These are phyloP conservation scores for Brassica juncea DNA, from an alignment of 345 rosid genomes.

Conservation along the genomic window DNA sequence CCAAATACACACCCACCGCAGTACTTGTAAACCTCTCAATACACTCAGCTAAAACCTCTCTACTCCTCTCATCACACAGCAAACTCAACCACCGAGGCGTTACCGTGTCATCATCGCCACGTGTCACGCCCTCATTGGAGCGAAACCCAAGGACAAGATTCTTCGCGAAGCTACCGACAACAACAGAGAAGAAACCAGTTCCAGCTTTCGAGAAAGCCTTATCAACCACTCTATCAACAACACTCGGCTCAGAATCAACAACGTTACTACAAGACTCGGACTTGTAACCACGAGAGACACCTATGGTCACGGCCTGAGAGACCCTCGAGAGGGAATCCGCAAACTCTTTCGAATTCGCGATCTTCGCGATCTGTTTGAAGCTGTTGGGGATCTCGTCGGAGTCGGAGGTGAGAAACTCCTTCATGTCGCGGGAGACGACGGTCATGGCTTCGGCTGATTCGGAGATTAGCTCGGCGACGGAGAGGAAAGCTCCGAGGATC, in stretches of 20 bases:
- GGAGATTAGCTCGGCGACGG: slow-evolving; percentile 68
- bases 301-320: slow-evolving; percentile 68
- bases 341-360: slow-evolving; percentile 66
- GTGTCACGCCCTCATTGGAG: slow-evolving; percentile 30
- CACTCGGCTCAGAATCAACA: not conserved
- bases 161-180: slow-evolving; percentile 90
- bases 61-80: slow-evolving; percentile 57
- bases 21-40: slow-evolving; percentile 83
- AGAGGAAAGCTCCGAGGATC: slow-evolving; percentile 57
- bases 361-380: slow-evolving; percentile 80
- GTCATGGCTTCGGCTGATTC: slow-evolving; percentile 68
- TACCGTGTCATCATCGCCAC: not conserved
- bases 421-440: slow-evolving; percentile 71
- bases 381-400: slow-evolving; percentile 83
- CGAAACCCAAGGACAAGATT: slow-evolving; percentile 84
- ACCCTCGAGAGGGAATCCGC: slow-evolving; percentile 54
- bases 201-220: slow-evolving; percentile 70
- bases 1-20: slow-evolving; percentile 81
- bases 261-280: not conserved
- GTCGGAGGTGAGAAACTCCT: slow-evolving; percentile 66
- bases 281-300: slow-evolving; percentile 61
- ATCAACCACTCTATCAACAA: slow-evolving; percentile 62
- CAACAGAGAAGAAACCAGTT: slow-evolving; percentile 76
- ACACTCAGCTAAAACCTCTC: slow-evolving; percentile 73
- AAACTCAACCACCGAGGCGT: slow-evolving; percentile 60